Conservation (phyloP, 2,329 filamentous ascomycete genomes). For the Penicillium palitans region DNA sequence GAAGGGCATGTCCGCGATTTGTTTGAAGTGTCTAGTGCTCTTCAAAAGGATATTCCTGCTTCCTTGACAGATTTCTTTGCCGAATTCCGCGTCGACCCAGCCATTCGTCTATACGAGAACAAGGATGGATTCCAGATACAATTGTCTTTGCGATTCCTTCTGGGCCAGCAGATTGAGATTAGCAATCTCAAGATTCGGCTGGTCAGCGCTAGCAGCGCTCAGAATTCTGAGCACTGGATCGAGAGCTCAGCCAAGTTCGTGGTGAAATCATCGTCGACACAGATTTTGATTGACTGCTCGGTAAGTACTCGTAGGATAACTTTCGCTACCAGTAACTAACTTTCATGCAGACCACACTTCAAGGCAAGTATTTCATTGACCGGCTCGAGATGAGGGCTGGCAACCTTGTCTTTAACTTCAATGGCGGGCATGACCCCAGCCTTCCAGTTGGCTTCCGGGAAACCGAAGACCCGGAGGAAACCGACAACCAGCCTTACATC, state of each 20-base stretch:
- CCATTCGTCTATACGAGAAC: conserved; percentile 67
- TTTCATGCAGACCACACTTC: conserved; percentile 41
- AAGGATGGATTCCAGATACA: conserved; percentile 74
- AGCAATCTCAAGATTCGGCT: conserved; percentile 66
- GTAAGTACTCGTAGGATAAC: conserved; percentile 32
- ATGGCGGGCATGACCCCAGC: conserved; percentile 29
- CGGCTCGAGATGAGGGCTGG: conserved; percentile 60
- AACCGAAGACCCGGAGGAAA: conserved; percentile 31
- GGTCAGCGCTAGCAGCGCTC: conserved; percentile 48
- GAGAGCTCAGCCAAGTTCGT: conserved; percentile 50
- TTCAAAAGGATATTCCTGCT: conserved; percentile 64
- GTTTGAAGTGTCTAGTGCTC: conserved; percentile 49
- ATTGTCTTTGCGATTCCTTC: conserved; percentile 68
- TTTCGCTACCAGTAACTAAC: conserved; percentile 5
- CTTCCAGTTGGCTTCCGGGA: conserved; percentile 41
- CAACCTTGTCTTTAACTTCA: conserved; percentile 42
- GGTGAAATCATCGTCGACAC: conserved; percentile 58
- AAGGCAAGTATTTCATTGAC: conserved; percentile 74
- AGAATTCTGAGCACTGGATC: conserved; percentile 67
- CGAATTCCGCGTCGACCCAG: conserved; percentile 65
- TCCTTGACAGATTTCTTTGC: conserved; percentile 74
- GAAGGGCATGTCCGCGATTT: conserved; percentile 44
- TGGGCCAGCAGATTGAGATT: conserved; percentile 69
- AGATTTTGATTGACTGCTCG: conserved; percentile 52
- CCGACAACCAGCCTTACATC: conserved; percentile 61